These are phyloP conservation scores for Phytopythium vexans DNA, from an alignment of 352 stramenopile species.

Conservation along the genomic window DNA sequence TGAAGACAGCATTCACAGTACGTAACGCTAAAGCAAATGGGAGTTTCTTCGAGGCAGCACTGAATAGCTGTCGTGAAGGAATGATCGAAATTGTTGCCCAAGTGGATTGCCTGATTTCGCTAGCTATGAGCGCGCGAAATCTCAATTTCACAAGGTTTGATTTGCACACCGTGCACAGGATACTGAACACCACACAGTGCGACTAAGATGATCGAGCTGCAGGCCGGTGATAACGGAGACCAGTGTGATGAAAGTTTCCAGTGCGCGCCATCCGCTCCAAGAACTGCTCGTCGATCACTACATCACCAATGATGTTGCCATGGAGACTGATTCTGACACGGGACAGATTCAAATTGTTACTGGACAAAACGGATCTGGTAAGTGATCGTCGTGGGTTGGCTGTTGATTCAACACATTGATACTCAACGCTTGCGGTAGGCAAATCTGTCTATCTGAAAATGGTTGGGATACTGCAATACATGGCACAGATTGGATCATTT, in stretches of 20 bases:
- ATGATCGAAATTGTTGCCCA: constrained; percentile 64
- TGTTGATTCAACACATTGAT: neutral
- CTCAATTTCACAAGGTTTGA: constrained; percentile 76
- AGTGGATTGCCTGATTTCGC: constrained; percentile 70
- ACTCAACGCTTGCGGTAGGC: constrained; percentile 26
- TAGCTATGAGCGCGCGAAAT: constrained; percentile 54
- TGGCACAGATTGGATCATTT: constrained; percentile 83
- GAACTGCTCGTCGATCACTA: constrained; percentile 81
- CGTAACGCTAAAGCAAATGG: neutral
- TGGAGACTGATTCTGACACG: constrained; percentile 23
- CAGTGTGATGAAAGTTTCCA: constrained; percentile 47
- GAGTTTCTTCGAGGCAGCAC: neutral
- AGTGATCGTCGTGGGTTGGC: neutral
- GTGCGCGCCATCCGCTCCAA: constrained; percentile 79
- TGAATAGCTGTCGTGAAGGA: constrained; percentile 25
- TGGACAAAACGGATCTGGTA: constrained; percentile 84
- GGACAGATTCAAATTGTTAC: constrained; percentile 69
- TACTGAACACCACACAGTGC: neutral
- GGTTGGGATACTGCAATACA: constrained; percentile 80
- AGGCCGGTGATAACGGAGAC: constrained; percentile 49
- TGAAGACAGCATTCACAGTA: constrained; percentile 68
- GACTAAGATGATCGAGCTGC: too few species aligned
- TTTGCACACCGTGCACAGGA: neutral
- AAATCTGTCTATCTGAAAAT: constrained; percentile 89
- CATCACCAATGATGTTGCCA: constrained; percentile 73